A percentile compares a stretch with the other conserved stretches of the same genome.
phyloP scores from a whole-genome alignment of 2,329 filamentous ascomycete species.

The Lachnellula hyalina region DNA sequence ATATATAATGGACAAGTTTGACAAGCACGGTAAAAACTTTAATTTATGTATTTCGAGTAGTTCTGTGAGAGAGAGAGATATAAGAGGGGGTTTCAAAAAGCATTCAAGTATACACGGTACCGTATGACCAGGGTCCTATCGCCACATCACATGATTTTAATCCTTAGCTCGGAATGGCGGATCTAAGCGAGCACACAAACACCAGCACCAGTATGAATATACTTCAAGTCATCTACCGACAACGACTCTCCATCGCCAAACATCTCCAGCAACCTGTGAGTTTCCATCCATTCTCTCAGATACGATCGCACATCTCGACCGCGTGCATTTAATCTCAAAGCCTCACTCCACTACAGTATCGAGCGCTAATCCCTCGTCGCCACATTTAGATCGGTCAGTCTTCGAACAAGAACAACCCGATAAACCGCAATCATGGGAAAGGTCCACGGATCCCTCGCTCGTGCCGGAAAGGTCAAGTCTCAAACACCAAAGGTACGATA shows the following conservation, averaged over 20 bases:
- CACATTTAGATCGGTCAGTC: conserved; percentile 27
- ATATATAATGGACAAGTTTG: too few species aligned
- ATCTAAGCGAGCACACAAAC: conserved; percentile 10
- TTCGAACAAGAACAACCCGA: conserved; percentile 21
- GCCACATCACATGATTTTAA: not conserved
- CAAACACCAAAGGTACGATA: conserved; percentile 80
- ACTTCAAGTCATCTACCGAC: conserved; percentile 8
- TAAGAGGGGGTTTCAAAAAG: not conserved
- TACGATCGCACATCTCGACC: not conserved
- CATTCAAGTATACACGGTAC: not conserved
- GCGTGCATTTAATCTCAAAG: not conserved
- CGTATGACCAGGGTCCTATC: not conserved
- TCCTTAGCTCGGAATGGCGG: not conserved
- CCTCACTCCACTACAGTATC: not conserved
- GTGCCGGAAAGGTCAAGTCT: conserved; percentile 98
- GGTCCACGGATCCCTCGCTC: conserved; percentile 89
- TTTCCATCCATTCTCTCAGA: conserved; percentile 1
- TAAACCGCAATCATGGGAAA: conserved; percentile 70
- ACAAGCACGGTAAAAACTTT: too few species aligned
- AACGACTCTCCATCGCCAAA: conserved; percentile 4
- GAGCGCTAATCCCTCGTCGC: conserved; percentile 16
- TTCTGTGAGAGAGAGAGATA: too few species aligned
- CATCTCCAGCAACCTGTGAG: conserved; percentile 15
- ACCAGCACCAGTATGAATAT: conserved; percentile 2
- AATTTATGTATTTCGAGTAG: too few species aligned